These are phyloP conservation scores for Aspergillus hortae DNA, from an alignment of 2,329 filamentous ascomycete genomes.

Conservation along the genomic window DNA sequence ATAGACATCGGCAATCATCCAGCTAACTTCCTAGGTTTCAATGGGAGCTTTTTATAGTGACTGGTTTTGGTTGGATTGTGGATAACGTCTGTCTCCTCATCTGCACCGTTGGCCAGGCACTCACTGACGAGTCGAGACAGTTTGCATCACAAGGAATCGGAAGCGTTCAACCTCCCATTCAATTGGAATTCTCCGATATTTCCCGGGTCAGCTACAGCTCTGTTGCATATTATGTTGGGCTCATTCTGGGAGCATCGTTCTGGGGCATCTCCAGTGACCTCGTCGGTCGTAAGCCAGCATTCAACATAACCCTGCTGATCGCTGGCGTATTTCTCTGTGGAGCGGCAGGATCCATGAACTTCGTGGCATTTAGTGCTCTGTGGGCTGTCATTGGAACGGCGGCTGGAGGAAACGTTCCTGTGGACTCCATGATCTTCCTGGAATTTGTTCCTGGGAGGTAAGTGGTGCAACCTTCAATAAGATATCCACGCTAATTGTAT, in stretches of 20 bases:
- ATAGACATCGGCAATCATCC: background rate
- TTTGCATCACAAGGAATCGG: slow-evolving; percentile 29
- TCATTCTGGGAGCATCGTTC: slow-evolving; percentile 46
- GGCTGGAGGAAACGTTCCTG: slow-evolving; percentile 25
- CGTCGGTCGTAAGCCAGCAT: slow-evolving; percentile 43
- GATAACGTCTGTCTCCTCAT: slow-evolving; percentile 48
- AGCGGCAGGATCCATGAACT: slow-evolving; percentile 22
- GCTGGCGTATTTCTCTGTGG: slow-evolving; percentile 32
- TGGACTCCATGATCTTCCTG: slow-evolving; percentile 28
- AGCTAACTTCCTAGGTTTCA: slow-evolving; percentile 26
- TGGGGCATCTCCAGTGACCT: slow-evolving; percentile 45
- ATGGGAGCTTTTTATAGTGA: slow-evolving; percentile 64
- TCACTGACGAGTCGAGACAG: slow-evolving; percentile 1
- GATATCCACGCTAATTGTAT: background rate
- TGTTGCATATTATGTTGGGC: slow-evolving; percentile 36
- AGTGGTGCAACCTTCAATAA: background rate
- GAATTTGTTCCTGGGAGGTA: slow-evolving; percentile 26
- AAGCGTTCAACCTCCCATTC: slow-evolving; percentile 26
- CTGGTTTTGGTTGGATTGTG: slow-evolving; percentile 67
- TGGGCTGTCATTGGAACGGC: slow-evolving; percentile 28
- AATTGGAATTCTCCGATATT: slow-evolving; percentile 24
- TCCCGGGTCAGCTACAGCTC: slow-evolving; percentile 29
- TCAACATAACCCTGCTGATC: slow-evolving; percentile 45
- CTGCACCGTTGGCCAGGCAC: background rate
- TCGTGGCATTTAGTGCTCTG: slow-evolving; percentile 24